Evolutionary conservation across 139 green algal species (phyloP), one percentile per base, ranked within the genome.

Genomic region (Micractinium conductrix): DNA sequence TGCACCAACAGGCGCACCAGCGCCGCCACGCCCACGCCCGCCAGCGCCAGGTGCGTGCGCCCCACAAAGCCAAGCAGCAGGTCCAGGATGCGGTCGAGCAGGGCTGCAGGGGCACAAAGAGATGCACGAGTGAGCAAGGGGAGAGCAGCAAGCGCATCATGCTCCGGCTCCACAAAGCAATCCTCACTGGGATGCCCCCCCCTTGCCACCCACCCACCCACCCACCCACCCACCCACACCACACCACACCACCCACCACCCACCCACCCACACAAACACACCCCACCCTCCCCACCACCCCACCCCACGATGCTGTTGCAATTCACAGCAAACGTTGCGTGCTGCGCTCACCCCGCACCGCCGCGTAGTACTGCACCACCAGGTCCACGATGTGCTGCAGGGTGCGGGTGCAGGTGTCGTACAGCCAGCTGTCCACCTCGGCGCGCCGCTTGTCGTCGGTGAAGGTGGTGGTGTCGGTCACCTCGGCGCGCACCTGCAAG

Each of bases 361-460:
- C 76, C 10, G 86, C 65, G 70, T 98, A 96, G 88, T 97, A 98
- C 88, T 95, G 90, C 35, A 92, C 91, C 58, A 97, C 95, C 24
- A 99, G 89, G 86, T 99, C 97, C 28, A 99, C 93, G 53, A 99
- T 93, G 85, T 99, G 94, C 90, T 98, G 93, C 74, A 99, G 92
- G 85, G 96, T 98, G 73, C 95, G 89, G n/a, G 94, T 98, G 91
- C 97, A 99, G 1, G 97, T 98, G 83, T 98, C 96, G 84, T 98
- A 99, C 83, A 99, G 94, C 97, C 97, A 99, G 40, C 91, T 85
- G 85, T 98, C 95, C 85, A 95, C 94, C 81, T 96, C 92, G 28
- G 91, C 87, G 17, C 93, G 90, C 74, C 91, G 82, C 86, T 89
- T 89, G 80, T 97, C 94, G 76, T 91, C 92, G 48, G 94, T 96